Base-by-base conservation (phyloP, 805 yeast species). In the Saccharomycopsis microspora region DNA sequence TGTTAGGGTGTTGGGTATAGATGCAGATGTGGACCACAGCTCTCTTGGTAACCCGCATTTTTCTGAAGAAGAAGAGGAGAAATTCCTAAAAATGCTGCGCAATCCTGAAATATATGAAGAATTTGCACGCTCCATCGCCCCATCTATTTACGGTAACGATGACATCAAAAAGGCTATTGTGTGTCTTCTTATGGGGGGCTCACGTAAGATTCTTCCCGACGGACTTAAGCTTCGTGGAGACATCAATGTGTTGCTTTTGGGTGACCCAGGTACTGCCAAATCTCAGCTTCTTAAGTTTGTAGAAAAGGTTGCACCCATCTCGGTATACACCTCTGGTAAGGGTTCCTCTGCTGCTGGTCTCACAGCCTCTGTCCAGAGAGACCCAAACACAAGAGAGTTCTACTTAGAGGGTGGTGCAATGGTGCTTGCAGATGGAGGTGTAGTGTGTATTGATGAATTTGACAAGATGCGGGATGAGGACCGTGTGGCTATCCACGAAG, bases 371-470 rank as follows among this genome's bases (percentile, higher is more conserved):
- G 97, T 93, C 19, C 98, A 90, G 67, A 75, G 96, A 62, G 97
- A 93, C 63, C 73, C 86, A 1, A 70, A 72, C 29, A 85, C 96
- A 0, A 71, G 96, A 54, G 98, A 93, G 57, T 93, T 90, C 63
- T 90, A 85, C 63, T 70, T 93, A 46, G 99, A 93, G 74, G 98
- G 99, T 51, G 99, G 99, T 66, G 99, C 99, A 5, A 89, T 93
- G 97, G 98, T 93, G n/a, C 70, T 93, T 44, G 98, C 99, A 0
- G 98, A 93, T 67, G 97, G 97, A 38, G 99, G 99, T 55, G 97
- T 93, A 44, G 97, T 90, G 43, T 93, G 97, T 74, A 93, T 93
- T 60, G 99, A 93, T 70, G 99, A 93, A 73, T 93, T 93, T 61
- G 99, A 93, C 65, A 93, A 93, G 71, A 93, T 93, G 99, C 75